Conservation (phyloP, 257 asterid species). For the Solanum piurae region DNA sequence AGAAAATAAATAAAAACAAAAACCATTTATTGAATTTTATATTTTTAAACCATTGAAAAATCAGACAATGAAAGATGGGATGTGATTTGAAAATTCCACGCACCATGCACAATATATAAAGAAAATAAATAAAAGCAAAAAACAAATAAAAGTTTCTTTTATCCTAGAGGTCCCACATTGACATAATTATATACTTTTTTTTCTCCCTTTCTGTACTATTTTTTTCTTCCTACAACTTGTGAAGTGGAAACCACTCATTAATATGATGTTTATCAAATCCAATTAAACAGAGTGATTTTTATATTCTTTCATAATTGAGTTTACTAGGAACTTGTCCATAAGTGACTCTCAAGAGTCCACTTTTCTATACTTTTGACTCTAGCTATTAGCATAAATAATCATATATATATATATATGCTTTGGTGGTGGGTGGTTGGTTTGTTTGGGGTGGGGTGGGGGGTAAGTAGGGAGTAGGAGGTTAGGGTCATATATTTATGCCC, state of each 20-base stretch:
- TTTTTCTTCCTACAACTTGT: background rate
- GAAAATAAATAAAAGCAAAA: background rate
- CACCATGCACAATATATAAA: background rate
- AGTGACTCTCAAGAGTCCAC: background rate
- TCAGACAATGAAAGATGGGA: background rate
- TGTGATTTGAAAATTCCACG: background rate
- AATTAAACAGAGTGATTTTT: background rate
- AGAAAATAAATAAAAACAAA: too few species aligned
- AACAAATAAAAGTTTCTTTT: background rate
- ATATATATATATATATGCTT: background rate
- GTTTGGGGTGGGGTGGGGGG: too few species aligned
- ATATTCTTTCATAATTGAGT: background rate
- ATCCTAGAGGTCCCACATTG: background rate
- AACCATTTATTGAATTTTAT: background rate
- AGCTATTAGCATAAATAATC: background rate
- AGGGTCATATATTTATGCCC: background rate
- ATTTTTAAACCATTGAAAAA: background rate
- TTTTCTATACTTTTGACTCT: background rate
- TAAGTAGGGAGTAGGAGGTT: background rate
- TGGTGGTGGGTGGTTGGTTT: background rate
- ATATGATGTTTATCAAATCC: conserved; percentile 15
- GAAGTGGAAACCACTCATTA: conserved; percentile 5
- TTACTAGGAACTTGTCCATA: background rate
- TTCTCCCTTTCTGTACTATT: background rate
- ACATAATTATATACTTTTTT: background rate